These are phyloP conservation scores for Lanzia echinophila DNA, from an alignment of 2,329 filamentous ascomycete species.

Conservation along the genomic window DNA sequence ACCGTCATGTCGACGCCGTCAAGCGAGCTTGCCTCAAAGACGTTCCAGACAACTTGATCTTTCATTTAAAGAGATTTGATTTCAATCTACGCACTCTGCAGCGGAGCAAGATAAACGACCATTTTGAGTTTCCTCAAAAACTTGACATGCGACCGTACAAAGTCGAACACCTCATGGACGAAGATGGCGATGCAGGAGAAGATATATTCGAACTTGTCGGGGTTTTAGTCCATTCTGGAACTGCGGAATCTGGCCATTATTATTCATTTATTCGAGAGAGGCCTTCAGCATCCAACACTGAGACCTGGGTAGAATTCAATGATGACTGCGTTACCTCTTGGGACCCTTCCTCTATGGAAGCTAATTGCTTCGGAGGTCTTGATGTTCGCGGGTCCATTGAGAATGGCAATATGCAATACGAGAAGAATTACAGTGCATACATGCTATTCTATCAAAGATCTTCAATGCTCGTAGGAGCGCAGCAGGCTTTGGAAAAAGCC, in stretches of 20 bases:
- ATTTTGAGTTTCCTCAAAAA: slow-evolving; percentile 76
- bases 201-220: slow-evolving; percentile 94
- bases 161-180: slow-evolving; percentile 70
- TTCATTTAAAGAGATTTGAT: slow-evolving; percentile 85
- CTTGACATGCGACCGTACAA: slow-evolving; percentile 90
- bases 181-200: slow-evolving; percentile 45
- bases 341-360: slow-evolving; percentile 65
- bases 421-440: slow-evolving; percentile 82
- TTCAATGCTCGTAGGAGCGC: slow-evolving; percentile 52
- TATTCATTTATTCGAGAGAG: slow-evolving; percentile 91
- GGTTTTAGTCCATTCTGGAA: slow-evolving; percentile 86
- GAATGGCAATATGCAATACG: slow-evolving; percentile 41
- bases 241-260: slow-evolving; percentile 91
- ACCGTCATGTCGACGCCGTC: slow-evolving; percentile 83
- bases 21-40: slow-evolving; percentile 90
- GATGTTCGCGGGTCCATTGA: slow-evolving; percentile 47
- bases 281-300: slow-evolving; percentile 42
- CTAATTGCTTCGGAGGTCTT: slow-evolving; percentile 71
- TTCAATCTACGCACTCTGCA: slow-evolving; percentile 72
- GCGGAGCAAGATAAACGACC: slow-evolving; percentile 90
- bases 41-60: slow-evolving; percentile 88
- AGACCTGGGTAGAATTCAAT: slow-evolving; percentile 85
- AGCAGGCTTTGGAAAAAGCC: slow-evolving; percentile 37
- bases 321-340: slow-evolving; percentile 76
- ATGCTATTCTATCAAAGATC: slow-evolving; percentile 95